phyloP scores from a whole-genome alignment of 2,329 filamentous ascomycete species.

The Oidium heveae region DNA sequence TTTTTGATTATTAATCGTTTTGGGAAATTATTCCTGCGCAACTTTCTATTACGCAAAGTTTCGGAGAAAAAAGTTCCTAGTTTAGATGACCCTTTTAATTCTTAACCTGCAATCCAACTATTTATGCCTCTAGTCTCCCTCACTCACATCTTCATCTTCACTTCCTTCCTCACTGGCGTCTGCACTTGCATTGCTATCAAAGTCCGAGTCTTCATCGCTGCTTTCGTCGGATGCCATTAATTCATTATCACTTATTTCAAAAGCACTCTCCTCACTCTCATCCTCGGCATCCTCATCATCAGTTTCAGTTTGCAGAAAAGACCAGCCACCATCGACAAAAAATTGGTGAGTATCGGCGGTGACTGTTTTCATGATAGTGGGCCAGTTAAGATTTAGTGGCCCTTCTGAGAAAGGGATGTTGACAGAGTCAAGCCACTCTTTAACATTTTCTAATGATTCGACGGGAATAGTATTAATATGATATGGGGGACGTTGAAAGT shows the following conservation, averaged over 20 bases:
- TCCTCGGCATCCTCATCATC: conserved; percentile 59
- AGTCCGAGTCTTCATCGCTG: conserved; percentile 77
- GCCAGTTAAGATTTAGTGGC: conserved; percentile 94
- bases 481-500: conserved; percentile 69
- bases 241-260: conserved; percentile 73
- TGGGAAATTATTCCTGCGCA: no score
- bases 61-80: conserved; percentile 45
- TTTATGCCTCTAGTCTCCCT: conserved; percentile 83
- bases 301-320: conserved; percentile 66
- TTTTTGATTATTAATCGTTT: no score
- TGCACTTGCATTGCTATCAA: conserved; percentile 67
- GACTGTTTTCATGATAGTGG: conserved; percentile 98
- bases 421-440: conserved; percentile 90
- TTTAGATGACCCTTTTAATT: conserved; percentile 40
- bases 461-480: conserved; percentile 98
- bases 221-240: conserved; percentile 46
- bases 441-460: conserved; percentile 79
- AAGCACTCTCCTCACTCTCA: conserved; percentile 75
- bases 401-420: conserved; percentile 90
- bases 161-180: conserved; percentile 55
- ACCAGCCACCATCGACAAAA: conserved; percentile 89
- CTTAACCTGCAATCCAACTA: conserved; percentile 71
- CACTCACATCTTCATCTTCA: conserved; percentile 44
- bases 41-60: no score
- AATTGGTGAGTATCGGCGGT: conserved; percentile 83